Conservation (phyloP, 352 stramenopile genomes). For the Globisporangium paddicum region DNA sequence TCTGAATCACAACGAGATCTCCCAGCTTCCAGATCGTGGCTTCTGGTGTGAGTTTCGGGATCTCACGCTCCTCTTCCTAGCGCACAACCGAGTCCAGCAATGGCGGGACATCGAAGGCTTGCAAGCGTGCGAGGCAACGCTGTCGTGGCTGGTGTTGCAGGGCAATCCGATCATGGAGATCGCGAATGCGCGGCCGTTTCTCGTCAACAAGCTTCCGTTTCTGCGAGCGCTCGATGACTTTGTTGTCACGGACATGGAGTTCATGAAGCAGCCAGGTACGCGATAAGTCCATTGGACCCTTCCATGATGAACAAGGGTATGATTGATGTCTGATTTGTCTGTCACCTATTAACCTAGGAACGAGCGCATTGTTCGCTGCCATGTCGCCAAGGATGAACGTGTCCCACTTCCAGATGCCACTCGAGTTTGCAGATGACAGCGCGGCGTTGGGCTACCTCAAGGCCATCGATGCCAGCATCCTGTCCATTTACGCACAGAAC, state of each 20-base stretch:
- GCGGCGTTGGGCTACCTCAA: constrained; percentile 30
- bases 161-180: constrained; percentile 60
- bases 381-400: constrained; percentile 13
- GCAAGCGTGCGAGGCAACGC: constrained; percentile 23
- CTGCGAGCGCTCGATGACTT: constrained; percentile 59
- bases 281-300: background rate
- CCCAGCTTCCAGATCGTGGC: constrained; percentile 26
- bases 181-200: constrained; percentile 45
- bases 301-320: no score
- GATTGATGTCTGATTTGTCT: background rate
- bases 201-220: constrained; percentile 65
- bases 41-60: constrained; percentile 55
- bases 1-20: constrained; percentile 45
- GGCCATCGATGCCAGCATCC: constrained; percentile 25
- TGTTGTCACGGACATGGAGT: constrained; percentile 58
- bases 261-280: constrained; percentile 38
- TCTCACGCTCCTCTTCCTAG: constrained; percentile 55
- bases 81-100: constrained; percentile 39
- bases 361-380: constrained; percentile 5
- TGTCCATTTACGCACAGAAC: constrained; percentile 30
- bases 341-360: background rate
- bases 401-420: constrained; percentile 29
- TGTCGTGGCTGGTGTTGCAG: constrained; percentile 56
- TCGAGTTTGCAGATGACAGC: constrained; percentile 44
- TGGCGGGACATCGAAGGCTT: constrained; percentile 53